Base-by-base conservation (phyloP, 1,139 yeast species). In the Saccharomyces hybrid region DNA sequence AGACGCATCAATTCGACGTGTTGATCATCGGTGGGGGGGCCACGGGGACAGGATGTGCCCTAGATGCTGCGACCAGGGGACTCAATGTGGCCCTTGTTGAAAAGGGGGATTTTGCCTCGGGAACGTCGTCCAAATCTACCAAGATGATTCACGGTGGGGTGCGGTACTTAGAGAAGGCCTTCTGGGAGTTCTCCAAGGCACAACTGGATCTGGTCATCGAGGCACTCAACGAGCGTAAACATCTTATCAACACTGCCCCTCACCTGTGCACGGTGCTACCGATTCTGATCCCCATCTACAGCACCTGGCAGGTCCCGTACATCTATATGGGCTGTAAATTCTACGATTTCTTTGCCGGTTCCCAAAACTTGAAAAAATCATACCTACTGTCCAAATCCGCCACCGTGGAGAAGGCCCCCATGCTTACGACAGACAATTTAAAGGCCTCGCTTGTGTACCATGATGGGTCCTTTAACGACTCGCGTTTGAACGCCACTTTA, bases 91-190 rank as follows among this genome's bases (percentile, higher is more conserved):
- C 95, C 55, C 73, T 91, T 57, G 79, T 91, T 58, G 98, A 91
- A 72, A 85, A 86, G 68, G 83, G 82, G 61, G 98, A 91, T 74
- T 91, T 86, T 69, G 95, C 97, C 9, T 77, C 90, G 11, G 97
- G 96, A 49, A 91, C 98, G 14, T 87, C 96, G 3, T 89, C 97
- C 32, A 86, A 91, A 67, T 87, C 96, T n/a, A 91, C 98, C 54
- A 91, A 91, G 74, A 88, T 91, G 84, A 96, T 96, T 48, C 98
- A 91, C 70, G 98, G 98, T 61, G 98, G 98, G 68, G 97, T 91
- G 52, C 79, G 98, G 67, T 91, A 91, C 73, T 80, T 91, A 68
- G 98, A 91, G 72, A 91, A 91, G 75, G 98, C 98, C 42, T 83
- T 91, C 65, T 88, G 89, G 82, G 88, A 84, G 71, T 59, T 91